These are phyloP conservation scores for Diaporthe eres DNA, from an alignment of 2,329 filamentous ascomycete genomes.

Conservation along the genomic window DNA sequence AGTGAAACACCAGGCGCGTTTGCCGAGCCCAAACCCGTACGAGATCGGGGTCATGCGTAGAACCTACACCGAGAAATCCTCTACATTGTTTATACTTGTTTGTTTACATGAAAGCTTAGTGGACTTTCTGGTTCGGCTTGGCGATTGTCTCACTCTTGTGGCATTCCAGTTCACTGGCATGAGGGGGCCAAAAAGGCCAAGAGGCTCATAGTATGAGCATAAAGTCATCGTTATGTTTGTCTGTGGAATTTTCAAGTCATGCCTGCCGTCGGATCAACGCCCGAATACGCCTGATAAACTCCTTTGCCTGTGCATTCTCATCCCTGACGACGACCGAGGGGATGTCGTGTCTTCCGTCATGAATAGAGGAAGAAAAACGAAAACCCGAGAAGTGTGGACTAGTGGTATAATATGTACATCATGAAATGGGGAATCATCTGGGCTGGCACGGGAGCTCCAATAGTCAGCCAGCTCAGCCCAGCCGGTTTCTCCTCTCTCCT, in stretches of 20 bases:
- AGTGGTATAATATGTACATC: constrained; percentile 19
- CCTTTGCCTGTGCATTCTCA: neutral
- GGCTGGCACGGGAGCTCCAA: neutral
- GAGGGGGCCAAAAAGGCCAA: neutral
- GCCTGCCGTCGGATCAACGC: neutral
- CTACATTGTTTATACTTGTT: neutral
- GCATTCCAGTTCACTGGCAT: constrained; percentile 10
- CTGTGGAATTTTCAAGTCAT: neutral
- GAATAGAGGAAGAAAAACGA: neutral
- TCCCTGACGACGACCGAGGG: neutral
- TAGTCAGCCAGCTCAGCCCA: neutral
- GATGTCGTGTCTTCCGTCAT: neutral
- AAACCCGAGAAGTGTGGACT: neutral
- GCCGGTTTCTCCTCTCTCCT: neutral
- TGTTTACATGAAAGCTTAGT: neutral
- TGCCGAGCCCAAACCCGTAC: neutral
- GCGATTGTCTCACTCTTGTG: neutral
- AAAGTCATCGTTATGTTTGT: neutral
- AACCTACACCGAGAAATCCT: neutral
- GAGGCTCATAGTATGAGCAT: neutral
- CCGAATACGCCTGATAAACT: neutral
- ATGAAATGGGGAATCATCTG: neutral
- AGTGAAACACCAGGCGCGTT: neutral
- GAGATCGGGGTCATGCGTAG: neutral
- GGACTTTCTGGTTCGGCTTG: neutral